Percentiles rank a stretch among this genome's conserved stretches.
Evolutionary conservation across 306 rosid genomes (phyloP).

Genomic region (Prunus dulcis): DNA sequence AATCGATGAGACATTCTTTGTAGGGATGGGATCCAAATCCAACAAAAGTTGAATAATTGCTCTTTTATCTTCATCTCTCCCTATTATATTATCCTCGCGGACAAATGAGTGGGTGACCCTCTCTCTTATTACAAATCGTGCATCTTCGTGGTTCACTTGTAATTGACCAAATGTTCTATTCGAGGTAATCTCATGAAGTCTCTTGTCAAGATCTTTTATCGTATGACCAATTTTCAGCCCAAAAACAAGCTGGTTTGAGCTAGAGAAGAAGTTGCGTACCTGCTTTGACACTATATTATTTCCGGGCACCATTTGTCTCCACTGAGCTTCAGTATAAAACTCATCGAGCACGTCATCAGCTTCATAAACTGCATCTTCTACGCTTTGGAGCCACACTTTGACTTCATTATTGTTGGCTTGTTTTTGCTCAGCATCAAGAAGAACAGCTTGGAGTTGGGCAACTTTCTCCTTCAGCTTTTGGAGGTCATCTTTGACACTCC

Average conservation of each 20-base stretch:
- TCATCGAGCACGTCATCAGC: constrained; percentile 32
- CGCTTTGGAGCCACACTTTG: constrained; percentile 23
- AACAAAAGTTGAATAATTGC: too few species aligned
- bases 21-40: too few species aligned
- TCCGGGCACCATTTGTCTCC: constrained; percentile 7
- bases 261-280: neutral
- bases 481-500: constrained; percentile 10
- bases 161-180: neutral
- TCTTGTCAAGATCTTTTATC: constrained; percentile 10
- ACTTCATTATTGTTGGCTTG: constrained; percentile 6
- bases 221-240: constrained; percentile 6
- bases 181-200: constrained; percentile 6
- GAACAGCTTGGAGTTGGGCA: constrained; percentile 10
- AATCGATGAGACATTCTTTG: neutral
- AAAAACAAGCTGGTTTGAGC: constrained; percentile 2
- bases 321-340: constrained; percentile 15
- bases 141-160: fast-evolving
- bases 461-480: neutral
- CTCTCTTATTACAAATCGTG: too few species aligned
- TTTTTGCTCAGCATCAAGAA: constrained; percentile 25
- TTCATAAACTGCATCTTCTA: constrained; percentile 16
- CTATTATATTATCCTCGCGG: too few species aligned
- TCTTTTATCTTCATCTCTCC: too few species aligned
- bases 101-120: too few species aligned
- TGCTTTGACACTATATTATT: neutral